Base-by-base conservation (phyloP, 176 grass and related monocot species). In the Calamus simplicifolius region DNA sequence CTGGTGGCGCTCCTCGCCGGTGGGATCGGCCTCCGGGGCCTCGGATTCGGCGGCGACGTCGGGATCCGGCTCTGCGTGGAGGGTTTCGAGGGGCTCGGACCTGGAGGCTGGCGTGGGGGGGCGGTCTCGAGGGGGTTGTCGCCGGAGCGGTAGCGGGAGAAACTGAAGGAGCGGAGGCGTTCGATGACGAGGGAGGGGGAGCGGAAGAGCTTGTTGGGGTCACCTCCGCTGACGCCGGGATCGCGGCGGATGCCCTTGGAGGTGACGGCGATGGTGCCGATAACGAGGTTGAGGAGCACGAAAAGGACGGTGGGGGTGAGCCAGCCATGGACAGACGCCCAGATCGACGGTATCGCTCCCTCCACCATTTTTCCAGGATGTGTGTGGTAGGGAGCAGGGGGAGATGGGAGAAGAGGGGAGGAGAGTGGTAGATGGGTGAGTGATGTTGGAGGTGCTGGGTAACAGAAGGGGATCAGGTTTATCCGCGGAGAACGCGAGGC, bases 231-330 rank as follows among this genome's bases (percentile, higher is more conserved):
- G 0, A 10, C 68, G 5, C 57, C 52, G 5, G 31, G 8, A 0
- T 21, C 49, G 16, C 15, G 49, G 16, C 6, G 50, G 62, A 4
- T 23, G 2, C 49, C 51, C 81, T 85, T 92, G 76, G 87, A 92
- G 35, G 81, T 88, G 59, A 98, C 67, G 56, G 87, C 93, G 66
- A 98, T 98, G 81, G 87, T 92, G 19, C 93, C 93, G 55, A 98
- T 92, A 78, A 98, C 87, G 66, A 98, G 17, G 78, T 92, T 98
- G 73, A 98, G 73, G 16, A 98, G 67, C 18, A 98, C 12, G 81
- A 98, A 98, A 27, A 98, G 69, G 29, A 92, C 81, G 21, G 81
- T 51, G 0, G 93, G 93, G 5, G 84, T 98, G 78, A 98, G 83
- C 76, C 76, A 92, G 0, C 93, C 82, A 60, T 80, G 55, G n/a